Evolutionary conservation across 2,329 filamentous ascomycete genomes (phyloP).

Genomic region (Sclerotiophoma versabilis): DNA sequence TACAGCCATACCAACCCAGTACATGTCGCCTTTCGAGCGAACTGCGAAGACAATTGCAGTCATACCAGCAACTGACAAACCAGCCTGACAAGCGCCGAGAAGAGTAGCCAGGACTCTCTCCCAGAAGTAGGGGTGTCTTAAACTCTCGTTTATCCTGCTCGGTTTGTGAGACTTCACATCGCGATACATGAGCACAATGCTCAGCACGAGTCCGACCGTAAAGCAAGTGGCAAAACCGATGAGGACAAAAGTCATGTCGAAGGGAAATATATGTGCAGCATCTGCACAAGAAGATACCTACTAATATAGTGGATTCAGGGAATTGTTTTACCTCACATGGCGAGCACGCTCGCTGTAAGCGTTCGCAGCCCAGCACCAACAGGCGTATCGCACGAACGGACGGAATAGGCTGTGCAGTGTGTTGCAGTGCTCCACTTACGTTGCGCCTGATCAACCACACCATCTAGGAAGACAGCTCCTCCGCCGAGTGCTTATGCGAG

Average conservation of each 20-base stretch:
- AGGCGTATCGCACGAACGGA: too few species aligned
- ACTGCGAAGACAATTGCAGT: too few species aligned
- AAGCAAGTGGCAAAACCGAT: conserved; percentile 17
- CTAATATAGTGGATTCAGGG: background rate
- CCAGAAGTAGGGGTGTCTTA: too few species aligned
- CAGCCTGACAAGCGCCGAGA: too few species aligned
- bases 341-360: background rate
- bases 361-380: too few species aligned
- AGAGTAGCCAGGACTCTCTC: too few species aligned
- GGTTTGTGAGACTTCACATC: conserved; percentile 10
- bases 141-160: conserved; percentile 6
- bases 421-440: too few species aligned
- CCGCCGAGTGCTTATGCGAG: background rate
- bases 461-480: background rate
- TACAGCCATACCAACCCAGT: too few species aligned
- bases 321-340: background rate
- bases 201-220: conserved; percentile 12
- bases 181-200: conserved; percentile 15
- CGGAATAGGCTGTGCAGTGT: too few species aligned
- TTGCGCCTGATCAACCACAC: too few species aligned
- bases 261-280: background rate
- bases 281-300: background rate
- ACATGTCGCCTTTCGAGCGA: too few species aligned
- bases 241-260: conserved; percentile 13
- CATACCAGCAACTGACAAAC: too few species aligned